Evolutionary conservation across 768 basidiomycete genomes (phyloP).

Genomic region (Kwoniella pini): DNA sequence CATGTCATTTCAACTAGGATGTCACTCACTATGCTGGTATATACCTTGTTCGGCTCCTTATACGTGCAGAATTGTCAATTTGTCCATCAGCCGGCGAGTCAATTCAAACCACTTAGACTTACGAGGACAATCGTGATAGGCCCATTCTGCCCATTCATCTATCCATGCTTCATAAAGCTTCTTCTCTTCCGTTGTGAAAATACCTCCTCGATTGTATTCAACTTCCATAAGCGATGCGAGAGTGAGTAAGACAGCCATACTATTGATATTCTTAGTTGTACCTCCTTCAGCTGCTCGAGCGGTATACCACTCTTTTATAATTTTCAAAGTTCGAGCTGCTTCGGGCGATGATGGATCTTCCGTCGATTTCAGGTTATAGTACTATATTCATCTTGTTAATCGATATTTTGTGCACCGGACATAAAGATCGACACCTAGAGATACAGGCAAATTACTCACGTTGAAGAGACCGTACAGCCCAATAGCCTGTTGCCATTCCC

Average conservation of each 20-base stretch:
- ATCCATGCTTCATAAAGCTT: slow-evolving; percentile 55
- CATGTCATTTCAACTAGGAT: neutral
- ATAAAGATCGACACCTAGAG: no score
- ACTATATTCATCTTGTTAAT: no score
- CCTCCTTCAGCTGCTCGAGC: slow-evolving; percentile 17
- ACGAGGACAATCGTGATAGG: slow-evolving; percentile 58
- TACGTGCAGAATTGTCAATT: neutral
- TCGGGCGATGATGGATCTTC: slow-evolving; percentile 20
- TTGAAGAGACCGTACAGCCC: slow-evolving; percentile 30
- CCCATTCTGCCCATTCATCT: slow-evolving; percentile 55
- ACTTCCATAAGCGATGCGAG: slow-evolving; percentile 21
- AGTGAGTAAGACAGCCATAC: slow-evolving; percentile 19
- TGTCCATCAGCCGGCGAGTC: neutral
- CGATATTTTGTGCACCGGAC: no score
- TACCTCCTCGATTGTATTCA: slow-evolving; percentile 57
- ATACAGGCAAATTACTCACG: slow-evolving; percentile 6
- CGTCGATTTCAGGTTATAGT: slow-evolving; percentile 57
- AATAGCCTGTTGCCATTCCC: slow-evolving; percentile 39
- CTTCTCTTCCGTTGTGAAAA: slow-evolving; percentile 16
- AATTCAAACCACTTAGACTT: neutral
- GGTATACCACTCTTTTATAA: slow-evolving; percentile 30
- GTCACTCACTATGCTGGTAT: slow-evolving; percentile 45
- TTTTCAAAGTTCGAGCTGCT: slow-evolving; percentile 13
- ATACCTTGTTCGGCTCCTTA: slow-evolving; percentile 34
- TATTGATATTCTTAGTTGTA: slow-evolving; percentile 31